phyloP scores from a whole-genome alignment of 345 rosid species.

The Gossypium rotundifolium region DNA sequence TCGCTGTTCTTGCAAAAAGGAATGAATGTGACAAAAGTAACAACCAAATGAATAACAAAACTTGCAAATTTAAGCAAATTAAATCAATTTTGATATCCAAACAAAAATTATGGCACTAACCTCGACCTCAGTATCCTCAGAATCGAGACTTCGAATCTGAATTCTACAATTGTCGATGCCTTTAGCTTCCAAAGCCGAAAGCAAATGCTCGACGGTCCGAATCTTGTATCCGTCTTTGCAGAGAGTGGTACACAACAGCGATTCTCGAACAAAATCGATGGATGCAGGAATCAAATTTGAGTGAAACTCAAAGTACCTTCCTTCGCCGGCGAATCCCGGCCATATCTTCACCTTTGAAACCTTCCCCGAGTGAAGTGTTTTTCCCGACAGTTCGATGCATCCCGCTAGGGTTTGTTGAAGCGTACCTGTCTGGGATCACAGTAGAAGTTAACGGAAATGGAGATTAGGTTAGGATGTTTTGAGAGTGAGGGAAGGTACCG shows the following conservation, averaged over 20 bases:
- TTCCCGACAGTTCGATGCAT: constrained; percentile 47
- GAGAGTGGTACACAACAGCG: constrained; percentile 73
- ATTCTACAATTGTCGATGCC: constrained; percentile 80
- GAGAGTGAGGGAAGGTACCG: constrained; percentile 26
- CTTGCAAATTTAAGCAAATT: background rate
- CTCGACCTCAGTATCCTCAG: constrained; percentile 45
- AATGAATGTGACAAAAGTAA: background rate
- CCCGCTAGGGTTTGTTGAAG: constrained; percentile 66
- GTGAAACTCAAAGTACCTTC: constrained; percentile 52
- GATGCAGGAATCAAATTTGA: constrained; percentile 59
- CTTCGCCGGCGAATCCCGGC: constrained; percentile 66
- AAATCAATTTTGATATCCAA: background rate
- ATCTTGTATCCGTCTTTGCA: constrained; percentile 43
- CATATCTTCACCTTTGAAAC: constrained; percentile 49
- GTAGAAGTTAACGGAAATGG: background rate
- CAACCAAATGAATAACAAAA: background rate
- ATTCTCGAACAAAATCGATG: constrained; percentile 44
- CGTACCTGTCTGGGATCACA: constrained; percentile 49
- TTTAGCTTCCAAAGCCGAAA: constrained; percentile 75
- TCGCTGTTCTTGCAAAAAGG: background rate
- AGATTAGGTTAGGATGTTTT: background rate
- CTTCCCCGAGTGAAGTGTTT: constrained; percentile 64
- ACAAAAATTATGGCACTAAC: constrained; percentile 22
- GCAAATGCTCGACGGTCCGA: constrained; percentile 81
- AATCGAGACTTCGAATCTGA: constrained; percentile 32